A percentile compares a stretch with the other conserved stretches of the same genome.
phyloP scores from a whole-genome alignment of 768 basidiomycete species.

The Amanita inopinata region DNA sequence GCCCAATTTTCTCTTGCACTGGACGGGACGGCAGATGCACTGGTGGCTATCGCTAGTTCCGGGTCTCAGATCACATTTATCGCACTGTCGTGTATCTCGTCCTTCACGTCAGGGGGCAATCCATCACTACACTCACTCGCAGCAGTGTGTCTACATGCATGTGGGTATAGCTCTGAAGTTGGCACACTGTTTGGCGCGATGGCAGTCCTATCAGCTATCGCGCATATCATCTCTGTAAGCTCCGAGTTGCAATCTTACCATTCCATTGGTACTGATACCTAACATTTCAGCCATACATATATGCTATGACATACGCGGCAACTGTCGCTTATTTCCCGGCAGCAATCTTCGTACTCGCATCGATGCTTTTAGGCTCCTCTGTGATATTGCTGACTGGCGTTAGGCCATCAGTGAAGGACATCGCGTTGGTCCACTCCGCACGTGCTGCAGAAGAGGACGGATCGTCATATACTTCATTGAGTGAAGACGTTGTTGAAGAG shows the following conservation, averaged over 20 bases:
- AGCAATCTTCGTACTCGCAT: constrained; percentile 57
- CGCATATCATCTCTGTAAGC: constrained; percentile 50
- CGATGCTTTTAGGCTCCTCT: constrained; percentile 40
- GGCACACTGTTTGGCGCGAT: constrained; percentile 68
- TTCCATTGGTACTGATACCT: not conserved
- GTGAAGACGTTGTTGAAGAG: not conserved
- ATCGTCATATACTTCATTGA: not conserved
- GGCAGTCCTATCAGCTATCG: constrained; percentile 55
- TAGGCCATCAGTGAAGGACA: constrained; percentile 18
- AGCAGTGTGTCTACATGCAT: constrained; percentile 56
- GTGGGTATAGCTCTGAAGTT: constrained; percentile 32
- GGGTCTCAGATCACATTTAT: constrained; percentile 47
- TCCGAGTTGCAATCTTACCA: not conserved
- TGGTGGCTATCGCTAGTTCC: constrained; percentile 45
- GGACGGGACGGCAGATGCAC: constrained; percentile 54
- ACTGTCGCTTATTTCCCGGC: constrained; percentile 59
- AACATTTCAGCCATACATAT: constrained; percentile 54
- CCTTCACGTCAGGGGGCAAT: constrained; percentile 58
- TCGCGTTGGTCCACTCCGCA: constrained; percentile 10
- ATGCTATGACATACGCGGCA: constrained; percentile 53
- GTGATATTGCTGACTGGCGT: constrained; percentile 35
- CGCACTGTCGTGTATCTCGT: constrained; percentile 49
- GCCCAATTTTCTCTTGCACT: constrained; percentile 55
- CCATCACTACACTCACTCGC: constrained; percentile 64
- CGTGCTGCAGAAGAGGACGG: constrained; percentile 3